phyloP scores from a whole-genome alignment of 1,139 yeast genomes.

The Yarrowia galli region DNA sequence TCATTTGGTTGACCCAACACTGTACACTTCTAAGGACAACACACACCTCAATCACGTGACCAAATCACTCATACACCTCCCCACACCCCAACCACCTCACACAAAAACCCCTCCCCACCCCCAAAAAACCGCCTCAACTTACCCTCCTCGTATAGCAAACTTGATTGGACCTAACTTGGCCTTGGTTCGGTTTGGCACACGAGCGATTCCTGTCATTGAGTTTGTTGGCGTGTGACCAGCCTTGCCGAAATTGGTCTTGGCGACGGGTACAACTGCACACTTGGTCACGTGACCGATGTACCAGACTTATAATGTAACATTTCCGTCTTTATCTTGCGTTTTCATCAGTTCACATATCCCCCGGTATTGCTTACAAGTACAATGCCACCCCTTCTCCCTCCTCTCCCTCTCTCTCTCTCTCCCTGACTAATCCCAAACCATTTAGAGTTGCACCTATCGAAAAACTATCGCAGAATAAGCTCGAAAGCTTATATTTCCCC shows the following conservation, averaged over 20 bases:
- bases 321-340: background rate
- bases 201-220: background rate
- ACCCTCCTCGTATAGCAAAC: background rate
- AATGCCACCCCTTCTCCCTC: background rate
- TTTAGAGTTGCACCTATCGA: background rate
- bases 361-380: no score
- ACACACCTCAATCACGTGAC: background rate
- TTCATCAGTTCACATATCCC: no score
- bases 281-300: background rate
- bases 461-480: background rate
- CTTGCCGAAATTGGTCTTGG: background rate
- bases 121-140: background rate
- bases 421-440: slow-evolving; percentile 13
- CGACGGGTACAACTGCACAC: no score
- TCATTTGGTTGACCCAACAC: no score
- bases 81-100: no score
- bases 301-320: background rate
- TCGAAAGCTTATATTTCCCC: background rate
- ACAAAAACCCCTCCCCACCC: background rate
- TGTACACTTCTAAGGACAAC: no score
- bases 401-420: background rate
- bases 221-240: slow-evolving; percentile 22
- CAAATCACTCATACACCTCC: no score
- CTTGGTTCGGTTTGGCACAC: background rate
- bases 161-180: background rate